Evolutionary conservation across 2,329 filamentous ascomycete genomes (phyloP), one percentile per base, ranked within the genome.

Genomic region (Tympanopsis confertula): DNA sequence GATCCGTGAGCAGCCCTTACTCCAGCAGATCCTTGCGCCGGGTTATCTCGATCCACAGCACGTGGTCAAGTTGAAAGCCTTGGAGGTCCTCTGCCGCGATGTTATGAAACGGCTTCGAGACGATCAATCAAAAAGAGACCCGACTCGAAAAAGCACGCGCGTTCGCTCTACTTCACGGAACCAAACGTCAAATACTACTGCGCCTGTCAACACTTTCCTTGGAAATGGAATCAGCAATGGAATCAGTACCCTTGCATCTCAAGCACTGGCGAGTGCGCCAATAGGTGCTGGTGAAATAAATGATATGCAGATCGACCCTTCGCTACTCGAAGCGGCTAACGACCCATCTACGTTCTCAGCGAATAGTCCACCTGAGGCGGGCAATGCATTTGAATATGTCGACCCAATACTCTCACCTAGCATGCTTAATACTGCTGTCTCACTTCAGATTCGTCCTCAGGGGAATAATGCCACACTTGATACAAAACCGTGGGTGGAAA

Each of bases 41-140:
- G 67, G 60, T 4, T 50, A 57, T n/a, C 54, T 59, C 13, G 66
- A 72, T 42, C 59, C 66, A 13, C 53, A 61, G 18, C 61, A 69
- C 44, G 41, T 52, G 17, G 53, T 53, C 36, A 75, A 71, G 47
- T 43, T 68, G 19, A 69, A 66, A 43, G 71, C 71, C 5, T 47
- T 78, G 13, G 72, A 78, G 43, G 63, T 76, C 0, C 56, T 79
- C 13, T 72, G 70, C 41, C 64, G 73, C 33, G 75, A 79, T 52
- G 72, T 77, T 14, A 73, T 74, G 66, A 80, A 79, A 52, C 64
- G 75, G 20, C 63, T 73, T 38, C 66, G 72, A 32, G 71, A 78
- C 46, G 69, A 75, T 44, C 68, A 67, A 40, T 61, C 60, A 1
- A 69, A 66, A 45, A 56, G 61, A 38, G 60, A 70, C 44, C 60